Evolutionary conservation across 164 flowering plant species (phyloP), one percentile per base, ranked within the genome.

Genomic region (Vitis labrusca): DNA sequence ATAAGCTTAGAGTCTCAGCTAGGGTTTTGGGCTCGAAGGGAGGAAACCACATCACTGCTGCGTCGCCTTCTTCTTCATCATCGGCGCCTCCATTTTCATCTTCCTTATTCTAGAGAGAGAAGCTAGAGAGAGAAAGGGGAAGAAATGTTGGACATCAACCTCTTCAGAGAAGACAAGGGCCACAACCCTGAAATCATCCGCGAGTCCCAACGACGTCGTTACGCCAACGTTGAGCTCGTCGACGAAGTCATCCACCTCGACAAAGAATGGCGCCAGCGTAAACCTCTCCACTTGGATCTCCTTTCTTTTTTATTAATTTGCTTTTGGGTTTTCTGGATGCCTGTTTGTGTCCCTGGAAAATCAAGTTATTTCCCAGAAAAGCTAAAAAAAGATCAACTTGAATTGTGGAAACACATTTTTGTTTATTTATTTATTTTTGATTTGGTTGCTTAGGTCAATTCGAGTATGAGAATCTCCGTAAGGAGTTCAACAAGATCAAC

Each of bases 161-260:
- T 95, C 7, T 90, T 95, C 79, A 80, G 99, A 68, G 93, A 84
- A 77, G 99, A 93, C 71, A 95, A 87, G 76, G 99, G 94, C 6
- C 23, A 75, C 66, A 80, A 91, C 68, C 98, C 99, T 0, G 97
- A 95, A 37, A 64, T 80, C 66, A 84, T 95, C 61, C 86, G 97
- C 9, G 98, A 91, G 67, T 95, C 99, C 0, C 96, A 88, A 74
- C 90, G 96, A 5, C 91, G 97, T 2, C 86, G 99, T 17, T 95
- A 78, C 69, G 89, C 90, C 50, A 73, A 71, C 48, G 92, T 86
- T 54, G 88, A 80, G 6, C 9, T 90, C 37, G 92, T 95, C 67
- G 97, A 95, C 77, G 90, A 93, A 66, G 83, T 95, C 82, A 91
- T 95, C 77, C 71, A 54, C 9, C 91, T 91, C 37, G 96, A 95